Base-by-base conservation (phyloP, 257 asterid genomes). In the Craterostigma plantagineum region DNA sequence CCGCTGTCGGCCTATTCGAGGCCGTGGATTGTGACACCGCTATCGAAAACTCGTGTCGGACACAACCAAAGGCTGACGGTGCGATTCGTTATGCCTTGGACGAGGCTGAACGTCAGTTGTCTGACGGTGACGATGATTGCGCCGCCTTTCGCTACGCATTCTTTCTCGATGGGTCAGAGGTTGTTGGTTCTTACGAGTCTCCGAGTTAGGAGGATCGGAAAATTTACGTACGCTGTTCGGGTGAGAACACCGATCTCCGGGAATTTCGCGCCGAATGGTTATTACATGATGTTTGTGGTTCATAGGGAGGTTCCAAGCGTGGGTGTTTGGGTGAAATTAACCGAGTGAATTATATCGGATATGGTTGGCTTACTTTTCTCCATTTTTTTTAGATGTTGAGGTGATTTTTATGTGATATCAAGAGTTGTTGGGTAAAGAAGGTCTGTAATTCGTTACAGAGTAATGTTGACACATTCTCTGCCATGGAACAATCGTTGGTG, bases 101-200 rank as follows among this genome's bases (percentile, higher is more conserved):
- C 13, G 17, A 14, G 15, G 8, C 2, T 40, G 9, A 8, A 40
- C 45, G 8, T 8, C 45, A n/a, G 45, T 16, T n/a, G 15, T 1
- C 16, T 40, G 16, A 63, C 10, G 27, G 69, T 81, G 34, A 54
- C 67, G 0, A 58, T 75, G 79, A 48, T 50, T 34, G 80, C 94
- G 16, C 96, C 96, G 3, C 66, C 96, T 16, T 86, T 86, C 12
- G 69, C 81, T 0, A 86, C 96, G 1, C 96, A 81, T 17, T 86
- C 94, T 0, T 71, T 75, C 13, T 81, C 68, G 3, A 81, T 86
- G 96, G 81, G 63, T 58, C 96, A 86, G 60, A 65, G 94, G 59
- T 59, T 86, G 10, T 14, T 86, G 48, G 70, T 66, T 12, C 45
- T 40, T n/a, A 11, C 15, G 16, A 14, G 10, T 1, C 3, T n/a